Evolutionary conservation across 202 grass and related monocot genomes (phyloP).

Genomic region (Brachypodium distachyon): DNA sequence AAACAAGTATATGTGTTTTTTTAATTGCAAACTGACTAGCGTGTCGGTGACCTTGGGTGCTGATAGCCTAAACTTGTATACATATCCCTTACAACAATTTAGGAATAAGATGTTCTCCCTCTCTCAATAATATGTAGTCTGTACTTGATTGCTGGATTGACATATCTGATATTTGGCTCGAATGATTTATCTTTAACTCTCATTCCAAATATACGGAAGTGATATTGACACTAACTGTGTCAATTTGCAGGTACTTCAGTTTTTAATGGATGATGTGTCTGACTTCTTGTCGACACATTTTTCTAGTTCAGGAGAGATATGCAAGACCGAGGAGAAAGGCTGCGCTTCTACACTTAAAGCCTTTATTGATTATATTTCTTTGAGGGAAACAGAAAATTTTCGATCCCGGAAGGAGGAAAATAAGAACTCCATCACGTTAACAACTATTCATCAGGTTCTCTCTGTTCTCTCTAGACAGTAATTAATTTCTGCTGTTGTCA

Average conservation of each 20-base stretch:
- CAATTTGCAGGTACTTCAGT: slow-evolving; percentile 72
- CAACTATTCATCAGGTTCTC: slow-evolving; percentile 91
- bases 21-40: neutral
- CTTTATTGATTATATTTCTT: slow-evolving; percentile 76
- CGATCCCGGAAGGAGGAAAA: slow-evolving; percentile 74
- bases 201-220: neutral
- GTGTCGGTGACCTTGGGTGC: too few species aligned
- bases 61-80: too few species aligned
- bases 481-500: slow-evolving; percentile 9
- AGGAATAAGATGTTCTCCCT: neutral
- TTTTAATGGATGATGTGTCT: slow-evolving; percentile 95
- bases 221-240: slow-evolving; percentile 5
- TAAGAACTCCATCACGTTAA: slow-evolving; percentile 83
- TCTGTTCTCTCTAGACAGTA: slow-evolving; percentile 17
- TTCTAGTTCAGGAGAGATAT: slow-evolving; percentile 41
- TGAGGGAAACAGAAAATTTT: slow-evolving; percentile 89
- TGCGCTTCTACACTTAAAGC: slow-evolving; percentile 59
- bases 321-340: slow-evolving; percentile 53
- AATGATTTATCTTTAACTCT: neutral
- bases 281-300: slow-evolving; percentile 93
- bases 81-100: too few species aligned
- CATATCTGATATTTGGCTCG: neutral
- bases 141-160: neutral
- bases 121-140: neutral
- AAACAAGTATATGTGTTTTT: too few species aligned